A percentile compares a stretch with the other conserved stretches of the same genome.
These are phyloP conservation scores for Aspergillus versicolor DNA, from an alignment of 2,329 filamentous ascomycete genomes.

Conservation along the genomic window DNA sequence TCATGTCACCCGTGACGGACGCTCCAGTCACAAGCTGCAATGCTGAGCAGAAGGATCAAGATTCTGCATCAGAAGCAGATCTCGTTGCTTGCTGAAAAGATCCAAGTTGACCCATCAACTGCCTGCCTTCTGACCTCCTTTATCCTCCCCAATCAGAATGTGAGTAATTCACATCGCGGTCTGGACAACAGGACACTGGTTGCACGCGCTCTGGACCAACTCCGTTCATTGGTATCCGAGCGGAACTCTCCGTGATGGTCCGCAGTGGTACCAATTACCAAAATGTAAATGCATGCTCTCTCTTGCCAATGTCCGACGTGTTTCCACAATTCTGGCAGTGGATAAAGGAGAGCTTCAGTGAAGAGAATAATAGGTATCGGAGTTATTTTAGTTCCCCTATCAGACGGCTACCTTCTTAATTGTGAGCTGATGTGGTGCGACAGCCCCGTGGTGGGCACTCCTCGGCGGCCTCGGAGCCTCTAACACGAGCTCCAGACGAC, in stretches of 20 bases:
- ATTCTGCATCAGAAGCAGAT: not conserved
- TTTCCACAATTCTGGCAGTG: not conserved
- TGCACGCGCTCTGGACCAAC: not conserved
- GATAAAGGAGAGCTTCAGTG: not conserved
- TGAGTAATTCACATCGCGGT: not conserved
- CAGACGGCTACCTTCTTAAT: not conserved
- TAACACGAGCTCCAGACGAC: not conserved
- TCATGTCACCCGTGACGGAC: no score
- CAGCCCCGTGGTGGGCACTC: not conserved
- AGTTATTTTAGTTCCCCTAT: not conserved
- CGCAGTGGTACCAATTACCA: not conserved
- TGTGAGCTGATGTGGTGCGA: not conserved
- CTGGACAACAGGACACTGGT: not conserved
- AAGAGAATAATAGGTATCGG: not conserved
- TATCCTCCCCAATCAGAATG: not conserved
- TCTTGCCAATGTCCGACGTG: not conserved
- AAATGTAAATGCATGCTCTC: not conserved
- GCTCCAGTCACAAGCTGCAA: not conserved
- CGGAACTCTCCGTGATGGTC: not conserved
- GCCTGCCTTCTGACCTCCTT: not conserved
- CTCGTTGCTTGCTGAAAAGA: not conserved
- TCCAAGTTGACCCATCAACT: not conserved
- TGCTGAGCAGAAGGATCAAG: slow-evolving; percentile 4
- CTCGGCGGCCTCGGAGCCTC: not conserved
- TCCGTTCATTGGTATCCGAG: not conserved